Evolutionary conservation across 352 stramenopile genomes (phyloP).

Genomic region (Globisporangium abappressorium): DNA sequence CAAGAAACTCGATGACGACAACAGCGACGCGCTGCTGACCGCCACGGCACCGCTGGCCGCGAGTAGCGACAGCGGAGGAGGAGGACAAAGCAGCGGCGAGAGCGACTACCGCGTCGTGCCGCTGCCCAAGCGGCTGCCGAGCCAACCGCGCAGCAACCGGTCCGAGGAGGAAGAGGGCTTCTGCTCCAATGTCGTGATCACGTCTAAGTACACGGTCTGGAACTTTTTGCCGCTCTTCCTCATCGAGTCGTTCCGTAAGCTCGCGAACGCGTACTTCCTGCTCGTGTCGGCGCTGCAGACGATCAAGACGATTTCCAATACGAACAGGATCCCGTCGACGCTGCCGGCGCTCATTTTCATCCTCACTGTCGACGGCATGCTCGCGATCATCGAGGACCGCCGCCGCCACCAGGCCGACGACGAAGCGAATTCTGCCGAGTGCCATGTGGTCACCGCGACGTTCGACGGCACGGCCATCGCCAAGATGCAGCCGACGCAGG

Average conservation of each 20-base stretch:
- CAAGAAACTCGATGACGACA: neutral
- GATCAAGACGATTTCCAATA: conserved; percentile 83
- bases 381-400: conserved; percentile 84
- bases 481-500: conserved; percentile 25
- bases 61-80: neutral
- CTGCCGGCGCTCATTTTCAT: conserved; percentile 87
- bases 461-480: conserved; percentile 33
- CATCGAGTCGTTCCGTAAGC: conserved; percentile 77
- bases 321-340: conserved; percentile 72
- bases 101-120: conserved; percentile 10
- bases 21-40: neutral
- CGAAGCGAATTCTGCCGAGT: conserved; percentile 76
- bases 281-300: conserved; percentile 85
- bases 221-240: conserved; percentile 90
- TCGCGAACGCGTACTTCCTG: conserved; percentile 93
- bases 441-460: conserved; percentile 48
- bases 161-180: conserved; percentile 23
- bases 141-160: neutral
- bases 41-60: neutral
- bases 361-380: conserved; percentile 79
- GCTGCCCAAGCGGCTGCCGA: conserved; percentile 1
- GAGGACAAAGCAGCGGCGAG: neutral
- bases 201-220: conserved; percentile 89
- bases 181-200: conserved; percentile 88
- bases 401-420: conserved; percentile 75